Base-by-base conservation (phyloP, 192 early-diverging fungal genomes). In the Backusella macrospora region DNA sequence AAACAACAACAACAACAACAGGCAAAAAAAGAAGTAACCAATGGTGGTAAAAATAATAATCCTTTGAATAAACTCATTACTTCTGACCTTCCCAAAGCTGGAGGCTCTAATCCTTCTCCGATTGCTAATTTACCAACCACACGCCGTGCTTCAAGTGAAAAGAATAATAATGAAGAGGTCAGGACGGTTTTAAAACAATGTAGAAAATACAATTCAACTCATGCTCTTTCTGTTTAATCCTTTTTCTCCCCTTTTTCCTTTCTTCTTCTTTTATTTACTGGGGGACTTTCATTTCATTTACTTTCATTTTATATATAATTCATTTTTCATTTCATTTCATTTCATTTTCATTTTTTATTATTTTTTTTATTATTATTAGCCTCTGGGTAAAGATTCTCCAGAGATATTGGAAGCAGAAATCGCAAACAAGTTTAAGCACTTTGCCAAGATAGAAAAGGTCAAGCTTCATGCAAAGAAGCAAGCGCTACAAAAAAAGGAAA, bases 381-480 rank as follows among this genome's bases (percentile, higher is more conserved):
- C 70, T 46, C 7, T 18, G 26, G 69, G 38, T 49, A 69, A 65
- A 8, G 29, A 71, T 39, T n/a, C 48, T 7, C 55, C 68, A 40
- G 71, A 79, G 21, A 71, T 45, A 21, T 72, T 80, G 2, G 78
- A 80, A 76, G 86, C 88, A 13, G 87, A 92, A 65, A 83, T 91
- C 73, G 80, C 80, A 0, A 81, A 71, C 29, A 87, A 81, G 0
- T 88, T 87, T 62, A 73, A 80, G 16, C 80, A 89, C 48, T 95
- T 94, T 81, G 90, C 92, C 15, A 87, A 83, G 16, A 86, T 85
- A 5, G 95, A 97, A 80, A 93, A 95, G 45, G 91, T 89, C 65
- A 85, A 89, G 42, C 86, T 96, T 23, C 84, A 90, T 43, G 89
- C 92, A 73, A 89, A 87, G 69, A 93, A 91, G 73, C 89, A 91